Evolutionary conservation across 139 green algal genomes (phyloP), one percentile per base, ranked within the genome.

Genomic region (Chara braunii): DNA sequence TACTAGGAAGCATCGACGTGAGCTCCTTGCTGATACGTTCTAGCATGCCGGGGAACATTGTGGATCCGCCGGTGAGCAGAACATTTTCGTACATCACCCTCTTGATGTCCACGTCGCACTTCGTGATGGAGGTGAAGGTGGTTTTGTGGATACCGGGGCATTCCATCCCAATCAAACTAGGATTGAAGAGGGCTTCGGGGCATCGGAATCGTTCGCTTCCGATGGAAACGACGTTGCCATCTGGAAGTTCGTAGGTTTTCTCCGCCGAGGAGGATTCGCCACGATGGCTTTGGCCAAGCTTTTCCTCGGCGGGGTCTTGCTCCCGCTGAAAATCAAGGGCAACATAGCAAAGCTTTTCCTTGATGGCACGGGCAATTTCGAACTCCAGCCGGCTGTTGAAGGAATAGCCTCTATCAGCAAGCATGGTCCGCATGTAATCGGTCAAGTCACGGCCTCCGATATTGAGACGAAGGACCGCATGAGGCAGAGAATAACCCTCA

Each of bases 301-400:
- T n/a, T n/a, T n/a, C n/a, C n/a, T n/a, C n/a, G 72, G 78, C 28
- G 80, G 52, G n/a, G 79, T 66, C 30, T 83, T 95, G 26, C 81
- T 98, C 92, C 60, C 86, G 72, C 76, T 97, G 90, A 71, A 90
- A 97, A 81, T 98, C 92, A n/a, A 92, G 54, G n/a, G 93, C 93
- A 14, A 98, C 91, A 72, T 97, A 99, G 24, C 81, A 81, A 31
- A 98, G 84, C 90, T 97, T 96, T 84, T 98, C 92, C 88, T 98
- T 98, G 74, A 98, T 96, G 84, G 97, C 92, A 9, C 92, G 84
- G 52, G 96, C 92, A 56, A 97, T 98, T 82, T 98, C 92, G 45
- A 88, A 83, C 84, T 98, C 92, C 34, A 92, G 90, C 33, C 89
- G 89, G 50, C 89, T 98, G 57, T 87, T 96, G 85, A 99, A 98